Conservation (phyloP, 139 green algal genomes). For the Nannochloris sp. region DNA sequence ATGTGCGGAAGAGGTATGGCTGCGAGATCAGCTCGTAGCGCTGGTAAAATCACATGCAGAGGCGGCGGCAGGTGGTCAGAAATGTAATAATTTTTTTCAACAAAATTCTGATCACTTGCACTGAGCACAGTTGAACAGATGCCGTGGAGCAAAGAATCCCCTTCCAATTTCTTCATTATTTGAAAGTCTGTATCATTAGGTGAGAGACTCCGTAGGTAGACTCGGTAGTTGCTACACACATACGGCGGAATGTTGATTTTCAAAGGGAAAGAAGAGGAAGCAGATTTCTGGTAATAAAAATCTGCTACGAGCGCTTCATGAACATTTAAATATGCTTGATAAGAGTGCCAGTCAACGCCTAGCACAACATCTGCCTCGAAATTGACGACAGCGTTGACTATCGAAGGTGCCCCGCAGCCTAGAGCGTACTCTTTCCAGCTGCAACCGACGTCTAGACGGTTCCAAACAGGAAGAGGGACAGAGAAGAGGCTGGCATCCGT, state of each 20-base stretch:
- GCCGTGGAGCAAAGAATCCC: constrained; percentile 15
- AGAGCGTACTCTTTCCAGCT: constrained; percentile 43
- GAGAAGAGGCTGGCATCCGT: not conserved
- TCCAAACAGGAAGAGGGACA: constrained; percentile 50
- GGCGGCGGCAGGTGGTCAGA: not conserved
- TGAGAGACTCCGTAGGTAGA: constrained; percentile 38
- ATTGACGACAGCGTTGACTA: constrained; percentile 9
- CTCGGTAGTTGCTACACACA: constrained; percentile 48
- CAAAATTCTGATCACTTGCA: constrained; percentile 40
- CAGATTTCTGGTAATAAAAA: too few species aligned
- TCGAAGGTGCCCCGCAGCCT: not conserved
- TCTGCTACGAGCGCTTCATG: constrained; percentile 5
- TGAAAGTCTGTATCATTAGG: not conserved
- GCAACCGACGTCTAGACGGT: constrained; percentile 37
- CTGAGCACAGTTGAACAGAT: constrained; percentile 45
- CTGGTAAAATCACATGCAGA: constrained; percentile 55
- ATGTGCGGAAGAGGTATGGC: constrained; percentile 7
- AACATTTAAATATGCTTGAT: constrained; percentile 21
- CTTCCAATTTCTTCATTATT: constrained; percentile 23
- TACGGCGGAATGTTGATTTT: constrained; percentile 24
- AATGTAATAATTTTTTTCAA: constrained; percentile 15
- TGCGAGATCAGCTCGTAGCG: constrained; percentile 55
- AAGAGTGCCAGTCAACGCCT: constrained; percentile 55
- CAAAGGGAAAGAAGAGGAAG: too few species aligned
- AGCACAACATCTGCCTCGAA: constrained; percentile 43